Conservation (phyloP, 2,329 filamentous ascomycete genomes). For the Neonectria faginata region DNA sequence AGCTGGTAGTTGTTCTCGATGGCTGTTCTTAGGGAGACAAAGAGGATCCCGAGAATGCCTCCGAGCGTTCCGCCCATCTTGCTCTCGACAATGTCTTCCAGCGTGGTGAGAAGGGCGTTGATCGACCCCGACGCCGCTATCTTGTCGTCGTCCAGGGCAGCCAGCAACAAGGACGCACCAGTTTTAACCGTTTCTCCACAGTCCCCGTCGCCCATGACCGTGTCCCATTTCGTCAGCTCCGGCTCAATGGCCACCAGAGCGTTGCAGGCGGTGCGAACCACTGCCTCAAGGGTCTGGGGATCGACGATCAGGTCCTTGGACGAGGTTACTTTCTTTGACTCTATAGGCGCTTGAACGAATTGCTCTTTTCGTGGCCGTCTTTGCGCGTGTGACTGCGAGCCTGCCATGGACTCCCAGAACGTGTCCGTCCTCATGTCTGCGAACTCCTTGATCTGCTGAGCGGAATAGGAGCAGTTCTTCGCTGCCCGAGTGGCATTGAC, state of each 20-base stretch:
- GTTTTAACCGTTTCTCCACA: slow-evolving; percentile 69
- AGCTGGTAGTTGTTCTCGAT: slow-evolving; percentile 53
- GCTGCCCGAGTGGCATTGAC: slow-evolving; percentile 67
- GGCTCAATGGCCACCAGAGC: slow-evolving; percentile 69
- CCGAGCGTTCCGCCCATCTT: slow-evolving; percentile 67
- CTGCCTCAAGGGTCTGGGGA: slow-evolving; percentile 62
- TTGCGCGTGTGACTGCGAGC: slow-evolving; percentile 54
- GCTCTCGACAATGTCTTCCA: slow-evolving; percentile 67
- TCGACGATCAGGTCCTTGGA: slow-evolving; percentile 62
- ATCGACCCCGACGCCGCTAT: slow-evolving; percentile 58
- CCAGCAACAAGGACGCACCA: slow-evolving; percentile 61
- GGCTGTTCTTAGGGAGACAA: slow-evolving; percentile 60
- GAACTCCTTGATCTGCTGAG: slow-evolving; percentile 68
- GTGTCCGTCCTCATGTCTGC: slow-evolving; percentile 74
- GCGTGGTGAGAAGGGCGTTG: slow-evolving; percentile 58
- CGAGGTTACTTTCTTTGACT: slow-evolving; percentile 52
- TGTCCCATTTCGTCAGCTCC: slow-evolving; percentile 71
- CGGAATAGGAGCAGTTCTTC: slow-evolving; percentile 58
- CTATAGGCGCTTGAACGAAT: slow-evolving; percentile 53
- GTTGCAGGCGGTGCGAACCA: slow-evolving; percentile 65
- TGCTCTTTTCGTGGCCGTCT: slow-evolving; percentile 54
- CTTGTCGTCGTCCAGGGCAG: slow-evolving; percentile 56
- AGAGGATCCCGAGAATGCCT: slow-evolving; percentile 66
- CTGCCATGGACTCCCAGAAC: slow-evolving; percentile 64
- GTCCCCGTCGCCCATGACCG: slow-evolving; percentile 27